These are phyloP conservation scores for Rhododendron ferrugineum DNA, from an alignment of 148 eudicot species.

Conservation along the genomic window DNA sequence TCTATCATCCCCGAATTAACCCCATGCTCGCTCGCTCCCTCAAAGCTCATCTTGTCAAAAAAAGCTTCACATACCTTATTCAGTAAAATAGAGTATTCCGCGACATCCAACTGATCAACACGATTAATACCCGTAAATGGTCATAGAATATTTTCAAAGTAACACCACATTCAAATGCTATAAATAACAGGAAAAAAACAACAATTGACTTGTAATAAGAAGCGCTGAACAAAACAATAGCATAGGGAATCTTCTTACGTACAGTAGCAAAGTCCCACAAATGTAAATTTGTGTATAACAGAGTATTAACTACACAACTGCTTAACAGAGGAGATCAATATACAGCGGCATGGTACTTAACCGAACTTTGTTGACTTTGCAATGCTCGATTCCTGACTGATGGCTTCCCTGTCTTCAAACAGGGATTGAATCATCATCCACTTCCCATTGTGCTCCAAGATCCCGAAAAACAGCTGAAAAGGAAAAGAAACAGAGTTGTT, in stretches of 20 bases:
- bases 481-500: background rate
- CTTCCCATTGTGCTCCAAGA: background rate
- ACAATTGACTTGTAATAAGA: background rate
- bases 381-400: background rate
- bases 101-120: background rate
- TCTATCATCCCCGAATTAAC: background rate
- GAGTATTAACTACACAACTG: background rate
- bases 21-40: background rate
- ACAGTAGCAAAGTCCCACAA: background rate
- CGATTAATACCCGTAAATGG: background rate
- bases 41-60: background rate
- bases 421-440: background rate
- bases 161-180: background rate
- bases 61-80: too few relatives aligned
- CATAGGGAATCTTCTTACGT: background rate
- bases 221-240: background rate
- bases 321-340: background rate
- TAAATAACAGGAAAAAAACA: background rate
- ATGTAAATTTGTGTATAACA: background rate
- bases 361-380: background rate
- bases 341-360: background rate
- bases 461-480: background rate
- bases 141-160: background rate
- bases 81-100: background rate
- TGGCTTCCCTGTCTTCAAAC: background rate